These are phyloP conservation scores for Ensete glaucum DNA, from an alignment of 176 grass and related monocot species.

Conservation along the genomic window DNA sequence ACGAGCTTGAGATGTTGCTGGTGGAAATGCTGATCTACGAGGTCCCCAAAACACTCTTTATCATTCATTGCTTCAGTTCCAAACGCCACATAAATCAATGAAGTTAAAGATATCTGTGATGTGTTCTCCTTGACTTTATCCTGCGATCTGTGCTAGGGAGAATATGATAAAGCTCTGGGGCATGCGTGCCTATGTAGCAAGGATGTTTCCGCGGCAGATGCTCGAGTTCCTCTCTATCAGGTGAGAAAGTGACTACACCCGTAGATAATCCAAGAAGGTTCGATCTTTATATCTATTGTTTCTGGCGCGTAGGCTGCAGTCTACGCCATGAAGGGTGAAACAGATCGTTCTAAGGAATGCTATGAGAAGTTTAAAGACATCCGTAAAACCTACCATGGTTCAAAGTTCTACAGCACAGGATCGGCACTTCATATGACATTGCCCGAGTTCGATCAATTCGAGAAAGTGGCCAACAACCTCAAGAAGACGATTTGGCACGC, in stretches of 20 bases:
- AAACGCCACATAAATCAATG: too few relatives aligned
- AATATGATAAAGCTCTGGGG: background rate
- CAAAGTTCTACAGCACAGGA: background rate
- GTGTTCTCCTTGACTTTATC: too few relatives aligned
- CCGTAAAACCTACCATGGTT: background rate
- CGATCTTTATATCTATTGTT: too few relatives aligned
- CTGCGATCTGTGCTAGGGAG: background rate
- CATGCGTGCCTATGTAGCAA: background rate
- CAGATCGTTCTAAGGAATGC: background rate
- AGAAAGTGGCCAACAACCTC: background rate
- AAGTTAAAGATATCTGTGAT: too few relatives aligned
- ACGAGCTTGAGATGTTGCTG: conserved; percentile 21
- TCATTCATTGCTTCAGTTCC: too few relatives aligned
- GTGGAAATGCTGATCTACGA: conserved; percentile 27
- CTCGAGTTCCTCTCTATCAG: background rate
- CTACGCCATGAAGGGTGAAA: background rate
- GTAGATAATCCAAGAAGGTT: too few relatives aligned
- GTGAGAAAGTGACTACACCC: background rate
- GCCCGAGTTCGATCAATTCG: background rate
- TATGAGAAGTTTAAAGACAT: background rate
- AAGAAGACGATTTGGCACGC: background rate
- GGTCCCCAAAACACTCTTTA: background rate
- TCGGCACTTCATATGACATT: background rate
- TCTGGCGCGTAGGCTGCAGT: background rate
- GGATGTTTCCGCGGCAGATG: background rate